These are phyloP conservation scores for Fragaria iinumae DNA, from an alignment of 306 rosid genomes.

Conservation along the genomic window DNA sequence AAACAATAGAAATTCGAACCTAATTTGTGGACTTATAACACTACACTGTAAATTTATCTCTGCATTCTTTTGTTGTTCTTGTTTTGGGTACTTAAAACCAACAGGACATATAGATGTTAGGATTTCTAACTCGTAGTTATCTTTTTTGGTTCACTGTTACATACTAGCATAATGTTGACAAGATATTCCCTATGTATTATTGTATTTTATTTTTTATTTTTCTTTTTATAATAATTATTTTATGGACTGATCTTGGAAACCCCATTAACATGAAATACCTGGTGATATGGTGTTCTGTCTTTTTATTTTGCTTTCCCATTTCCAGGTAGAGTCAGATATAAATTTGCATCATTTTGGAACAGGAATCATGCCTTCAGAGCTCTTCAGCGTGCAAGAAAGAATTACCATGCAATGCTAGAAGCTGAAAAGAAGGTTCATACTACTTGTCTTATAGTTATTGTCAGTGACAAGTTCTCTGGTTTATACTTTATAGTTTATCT, in stretches of 20 bases:
- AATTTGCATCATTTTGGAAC: slow-evolving; percentile 99
- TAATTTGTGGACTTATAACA: background rate
- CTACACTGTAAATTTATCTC: background rate
- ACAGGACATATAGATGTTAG: background rate
- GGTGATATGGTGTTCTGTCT: slow-evolving; percentile 24
- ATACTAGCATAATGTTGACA: background rate
- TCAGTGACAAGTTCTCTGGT: background rate
- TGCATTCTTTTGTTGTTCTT: background rate
- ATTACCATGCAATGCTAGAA: slow-evolving; percentile 72
- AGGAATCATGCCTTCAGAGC: slow-evolving; percentile 86
- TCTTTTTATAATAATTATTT: background rate
- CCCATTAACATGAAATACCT: slow-evolving; percentile 11
- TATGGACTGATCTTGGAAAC: background rate
- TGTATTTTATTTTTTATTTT: slow-evolving; percentile 11
- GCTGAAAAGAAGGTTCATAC: slow-evolving; percentile 82
- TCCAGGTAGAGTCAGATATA: slow-evolving; percentile 97
- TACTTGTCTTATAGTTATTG: slow-evolving; percentile 18
- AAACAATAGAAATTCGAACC: background rate
- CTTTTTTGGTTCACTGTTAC: background rate
- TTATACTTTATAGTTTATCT: background rate
- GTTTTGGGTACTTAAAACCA: background rate
- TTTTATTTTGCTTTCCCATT: slow-evolving; percentile 33
- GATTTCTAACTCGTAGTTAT: background rate
- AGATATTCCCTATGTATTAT: background rate
- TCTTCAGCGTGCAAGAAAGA: slow-evolving; percentile 70